Evolutionary conservation across 305 asterid species (phyloP).

Genomic region (Rubia peregrina): DNA sequence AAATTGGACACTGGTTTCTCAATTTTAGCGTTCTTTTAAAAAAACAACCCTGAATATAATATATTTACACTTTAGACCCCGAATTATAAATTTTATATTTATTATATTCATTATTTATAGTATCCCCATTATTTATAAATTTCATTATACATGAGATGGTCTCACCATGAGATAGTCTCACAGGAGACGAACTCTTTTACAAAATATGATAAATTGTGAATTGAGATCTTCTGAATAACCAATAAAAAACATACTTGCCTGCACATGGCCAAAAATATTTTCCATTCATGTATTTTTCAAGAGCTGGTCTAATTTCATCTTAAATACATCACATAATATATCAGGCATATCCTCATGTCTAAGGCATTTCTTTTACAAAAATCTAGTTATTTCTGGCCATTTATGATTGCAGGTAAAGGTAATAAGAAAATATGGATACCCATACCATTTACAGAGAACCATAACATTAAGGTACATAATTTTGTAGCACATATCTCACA

Average conservation of each 20-base stretch:
- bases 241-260: background rate
- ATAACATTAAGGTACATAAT: background rate
- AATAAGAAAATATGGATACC: background rate
- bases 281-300: background rate
- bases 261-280: background rate
- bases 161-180: too few species aligned
- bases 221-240: too few species aligned
- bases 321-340: background rate
- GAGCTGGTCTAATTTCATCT: background rate
- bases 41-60: too few species aligned
- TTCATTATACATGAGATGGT: too few species aligned
- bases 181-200: too few species aligned
- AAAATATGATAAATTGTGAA: too few species aligned
- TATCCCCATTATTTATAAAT: too few species aligned
- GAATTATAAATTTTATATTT: too few species aligned
- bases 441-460: background rate
- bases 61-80: too few species aligned
- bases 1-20: too few species aligned
- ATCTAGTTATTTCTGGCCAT: background rate
- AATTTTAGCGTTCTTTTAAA: too few species aligned
- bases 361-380: background rate
- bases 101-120: too few species aligned
- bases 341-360: background rate
- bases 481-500: background rate
- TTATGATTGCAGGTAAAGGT: background rate